Percentiles rank a stretch among this genome's conserved stretches.
These are phyloP conservation scores for Anthoceros angustus DNA, from an alignment of 225 moss, liverwort and hornwort genomes.

Conservation along the genomic window DNA sequence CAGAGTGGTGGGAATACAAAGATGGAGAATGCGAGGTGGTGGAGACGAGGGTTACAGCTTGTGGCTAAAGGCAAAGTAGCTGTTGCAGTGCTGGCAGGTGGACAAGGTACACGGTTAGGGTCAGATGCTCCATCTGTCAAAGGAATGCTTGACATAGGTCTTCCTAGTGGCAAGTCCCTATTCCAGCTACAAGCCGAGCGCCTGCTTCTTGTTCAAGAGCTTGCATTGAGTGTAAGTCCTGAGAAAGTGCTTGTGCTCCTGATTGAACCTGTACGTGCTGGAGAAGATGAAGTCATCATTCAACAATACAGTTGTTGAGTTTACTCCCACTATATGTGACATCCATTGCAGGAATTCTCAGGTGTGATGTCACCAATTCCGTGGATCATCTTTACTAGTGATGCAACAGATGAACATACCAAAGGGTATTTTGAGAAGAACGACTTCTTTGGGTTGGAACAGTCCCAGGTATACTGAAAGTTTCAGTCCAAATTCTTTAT, in stretches of 20 bases:
- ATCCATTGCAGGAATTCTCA: constrained; percentile 9
- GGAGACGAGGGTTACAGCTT: constrained; percentile 60
- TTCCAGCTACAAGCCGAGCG: constrained; percentile 87
- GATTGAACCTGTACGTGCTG: too few species aligned
- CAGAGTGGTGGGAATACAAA: background rate
- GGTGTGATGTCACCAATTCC: constrained; percentile 35
- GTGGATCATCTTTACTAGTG: constrained; percentile 92
- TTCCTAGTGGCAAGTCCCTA: constrained; percentile 52
- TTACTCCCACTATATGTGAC: constrained; percentile 31
- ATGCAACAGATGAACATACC: constrained; percentile 59
- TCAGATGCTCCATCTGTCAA: constrained; percentile 37
- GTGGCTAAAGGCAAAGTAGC: constrained; percentile 66
- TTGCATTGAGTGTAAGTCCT: constrained; percentile 39
- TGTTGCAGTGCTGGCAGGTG: constrained; percentile 70
- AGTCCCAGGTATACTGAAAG: constrained; percentile 42
- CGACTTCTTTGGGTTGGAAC: constrained; percentile 52
- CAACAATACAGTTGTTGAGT: constrained; percentile 8
- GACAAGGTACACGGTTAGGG: constrained; percentile 78
- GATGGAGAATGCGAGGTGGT: constrained; percentile 39
- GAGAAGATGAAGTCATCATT: too few species aligned
- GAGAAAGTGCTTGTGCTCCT: background rate
- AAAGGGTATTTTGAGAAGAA: constrained; percentile 51
- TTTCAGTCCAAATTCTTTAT: background rate
- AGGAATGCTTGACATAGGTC: constrained; percentile 62
- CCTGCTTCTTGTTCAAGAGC: constrained; percentile 51